Evolutionary conservation across 805 yeast species (phyloP).

Genomic region (Sugiyamaella smithiae): DNA sequence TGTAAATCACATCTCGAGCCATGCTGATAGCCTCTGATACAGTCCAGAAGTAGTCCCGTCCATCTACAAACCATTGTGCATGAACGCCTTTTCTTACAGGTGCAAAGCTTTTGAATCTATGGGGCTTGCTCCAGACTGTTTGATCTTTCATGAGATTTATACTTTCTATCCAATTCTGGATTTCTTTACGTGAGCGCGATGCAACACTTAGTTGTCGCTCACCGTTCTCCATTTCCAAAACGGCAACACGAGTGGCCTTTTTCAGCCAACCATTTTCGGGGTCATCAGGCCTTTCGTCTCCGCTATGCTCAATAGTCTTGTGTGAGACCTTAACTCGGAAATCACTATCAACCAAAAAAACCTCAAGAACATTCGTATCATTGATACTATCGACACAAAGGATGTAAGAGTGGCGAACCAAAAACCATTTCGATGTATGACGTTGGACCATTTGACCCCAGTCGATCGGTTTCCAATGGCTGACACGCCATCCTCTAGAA

Average conservation of each 20-base stretch:
- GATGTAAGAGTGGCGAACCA: conserved; percentile 79
- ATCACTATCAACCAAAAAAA: conserved; percentile 79
- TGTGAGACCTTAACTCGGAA: conserved; percentile 46
- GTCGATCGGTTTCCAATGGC: conserved; percentile 78
- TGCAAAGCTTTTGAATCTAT: conserved; percentile 88
- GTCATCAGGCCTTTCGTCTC: conserved; percentile 22
- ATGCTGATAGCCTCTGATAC: conserved; percentile 85
- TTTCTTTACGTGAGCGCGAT: conserved; percentile 73
- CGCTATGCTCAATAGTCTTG: conserved; percentile 29
- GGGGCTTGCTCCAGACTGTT: conserved; percentile 67
- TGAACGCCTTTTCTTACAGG: conserved; percentile 81
- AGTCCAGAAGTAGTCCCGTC: conserved; percentile 95
- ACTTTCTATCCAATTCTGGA: conserved; percentile 78
- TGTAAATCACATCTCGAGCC: conserved; percentile 90
- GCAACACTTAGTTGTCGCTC: conserved; percentile 48
- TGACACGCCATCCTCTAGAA: conserved; percentile 94
- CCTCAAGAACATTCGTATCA: conserved; percentile 86
- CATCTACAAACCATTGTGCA: conserved; percentile 98
- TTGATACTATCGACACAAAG: conserved; percentile 82
- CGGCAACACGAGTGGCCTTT: conserved; percentile 14
- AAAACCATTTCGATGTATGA: conserved; percentile 89
- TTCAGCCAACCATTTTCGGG: conserved; percentile 11
- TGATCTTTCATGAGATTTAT: conserved; percentile 63
- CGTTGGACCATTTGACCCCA: conserved; percentile 84
- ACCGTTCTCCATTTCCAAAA: conserved; percentile 32